A percentile compares a stretch with the other conserved stretches of the same genome.
phyloP scores from a whole-genome alignment of 2,329 filamentous ascomycete species.

The Pyrenochaeta sp. region DNA sequence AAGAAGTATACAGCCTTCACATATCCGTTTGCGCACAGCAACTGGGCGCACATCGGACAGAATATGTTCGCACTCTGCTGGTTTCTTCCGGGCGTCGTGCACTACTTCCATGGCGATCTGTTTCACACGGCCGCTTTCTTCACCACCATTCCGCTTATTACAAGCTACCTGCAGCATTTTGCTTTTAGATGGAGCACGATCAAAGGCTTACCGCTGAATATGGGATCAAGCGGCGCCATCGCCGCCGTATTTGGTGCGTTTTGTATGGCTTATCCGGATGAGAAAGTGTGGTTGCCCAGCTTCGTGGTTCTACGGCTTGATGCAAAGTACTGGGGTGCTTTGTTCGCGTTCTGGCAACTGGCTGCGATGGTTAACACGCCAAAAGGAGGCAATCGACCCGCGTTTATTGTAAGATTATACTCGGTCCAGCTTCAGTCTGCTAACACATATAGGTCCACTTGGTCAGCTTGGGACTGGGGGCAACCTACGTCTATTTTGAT shows the following conservation, averaged over 20 bases:
- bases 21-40: slow-evolving; percentile 12
- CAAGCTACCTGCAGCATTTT: slow-evolving; percentile 17
- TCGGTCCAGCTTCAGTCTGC: not conserved
- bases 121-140: slow-evolving; percentile 17
- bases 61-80: slow-evolving; percentile 15
- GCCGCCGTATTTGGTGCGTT: slow-evolving; percentile 16
- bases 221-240: slow-evolving; percentile 14
- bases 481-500: slow-evolving; percentile 23
- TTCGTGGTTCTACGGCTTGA: slow-evolving; percentile 13
- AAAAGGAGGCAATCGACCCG: slow-evolving; percentile 7
- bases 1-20: slow-evolving; percentile 23
- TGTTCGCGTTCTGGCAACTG: slow-evolving; percentile 11
- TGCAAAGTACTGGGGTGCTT: slow-evolving; percentile 14
- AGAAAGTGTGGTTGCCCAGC: slow-evolving; percentile 21
- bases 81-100: slow-evolving; percentile 23
- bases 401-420: not conserved
- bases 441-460: slow-evolving; percentile 16
- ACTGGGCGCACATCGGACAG: slow-evolving; percentile 9
- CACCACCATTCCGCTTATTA: slow-evolving; percentile 15
- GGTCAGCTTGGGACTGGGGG: slow-evolving; percentile 13
- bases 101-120: slow-evolving; percentile 20
- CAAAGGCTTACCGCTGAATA: slow-evolving; percentile 4
- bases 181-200: slow-evolving; percentile 4
- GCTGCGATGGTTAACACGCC: not conserved
- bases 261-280: slow-evolving; percentile 16